These are phyloP conservation scores for Rheum nobile DNA, from an alignment of 148 eudicot genomes.

Conservation along the genomic window DNA sequence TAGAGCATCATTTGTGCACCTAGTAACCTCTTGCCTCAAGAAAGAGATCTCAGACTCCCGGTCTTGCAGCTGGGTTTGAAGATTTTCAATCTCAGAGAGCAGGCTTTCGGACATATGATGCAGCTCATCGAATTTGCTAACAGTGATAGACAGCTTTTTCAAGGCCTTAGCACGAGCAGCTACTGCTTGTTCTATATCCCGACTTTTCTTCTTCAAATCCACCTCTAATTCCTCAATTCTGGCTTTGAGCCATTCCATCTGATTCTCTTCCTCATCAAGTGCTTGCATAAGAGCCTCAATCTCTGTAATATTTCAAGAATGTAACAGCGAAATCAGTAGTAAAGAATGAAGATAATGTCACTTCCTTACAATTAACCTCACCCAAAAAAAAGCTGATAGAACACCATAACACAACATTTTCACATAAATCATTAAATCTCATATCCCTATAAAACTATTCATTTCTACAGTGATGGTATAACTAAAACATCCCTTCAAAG, in stretches of 20 bases:
- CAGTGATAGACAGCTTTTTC: constrained; percentile 79
- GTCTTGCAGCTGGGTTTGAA: constrained; percentile 78
- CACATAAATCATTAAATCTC: background rate
- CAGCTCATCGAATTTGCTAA: constrained; percentile 91
- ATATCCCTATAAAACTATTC: background rate
- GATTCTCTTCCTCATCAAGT: constrained; percentile 88
- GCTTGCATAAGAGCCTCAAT: constrained; percentile 87
- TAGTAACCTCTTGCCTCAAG: constrained; percentile 87
- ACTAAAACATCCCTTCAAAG: background rate
- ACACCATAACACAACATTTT: background rate
- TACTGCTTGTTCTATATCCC: constrained; percentile 56
- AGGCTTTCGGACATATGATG: constrained; percentile 80
- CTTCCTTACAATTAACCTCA: background rate
- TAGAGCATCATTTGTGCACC: constrained; percentile 80
- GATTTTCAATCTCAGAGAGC: constrained; percentile 87
- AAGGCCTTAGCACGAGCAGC: constrained; percentile 72
- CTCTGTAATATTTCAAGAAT: constrained; percentile 36
- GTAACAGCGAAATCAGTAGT: background rate
- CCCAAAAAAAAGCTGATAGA: background rate
- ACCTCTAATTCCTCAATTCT: constrained; percentile 50
- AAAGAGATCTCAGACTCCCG: constrained; percentile 85
- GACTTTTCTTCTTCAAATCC: constrained; percentile 37
- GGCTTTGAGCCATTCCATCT: constrained; percentile 63
- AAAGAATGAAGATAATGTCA: background rate
- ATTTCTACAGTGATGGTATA: background rate